Conservation (phyloP, 257 asterid genomes). For the Solanum microdontum region DNA sequence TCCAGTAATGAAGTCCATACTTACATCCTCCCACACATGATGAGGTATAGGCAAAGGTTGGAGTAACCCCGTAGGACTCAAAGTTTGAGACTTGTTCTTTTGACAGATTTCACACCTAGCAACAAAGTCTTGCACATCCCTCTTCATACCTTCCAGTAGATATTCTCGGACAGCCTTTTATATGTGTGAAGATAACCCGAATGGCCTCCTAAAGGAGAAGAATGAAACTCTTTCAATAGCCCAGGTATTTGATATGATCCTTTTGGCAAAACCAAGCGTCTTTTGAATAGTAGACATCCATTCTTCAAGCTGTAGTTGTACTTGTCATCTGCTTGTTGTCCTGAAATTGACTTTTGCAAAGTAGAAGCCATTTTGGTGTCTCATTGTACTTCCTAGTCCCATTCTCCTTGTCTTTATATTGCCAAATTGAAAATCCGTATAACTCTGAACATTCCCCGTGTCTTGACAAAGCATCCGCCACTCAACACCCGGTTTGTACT, state of each 20-base stretch:
- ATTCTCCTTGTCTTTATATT: neutral
- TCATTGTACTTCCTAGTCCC: neutral
- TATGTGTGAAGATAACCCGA: neutral
- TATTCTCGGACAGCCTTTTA: neutral
- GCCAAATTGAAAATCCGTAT: too few species aligned
- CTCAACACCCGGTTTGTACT: neutral
- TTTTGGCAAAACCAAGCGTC: neutral
- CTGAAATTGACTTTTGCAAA: neutral
- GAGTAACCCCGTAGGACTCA: neutral
- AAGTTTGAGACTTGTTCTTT: neutral
- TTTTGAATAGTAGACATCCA: neutral
- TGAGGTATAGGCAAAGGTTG: neutral
- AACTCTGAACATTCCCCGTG: neutral
- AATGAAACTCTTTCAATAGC: neutral
- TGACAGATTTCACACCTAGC: neutral
- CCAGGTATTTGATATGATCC: neutral
- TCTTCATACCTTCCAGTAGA: neutral
- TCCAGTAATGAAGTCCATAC: neutral
- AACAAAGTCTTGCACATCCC: neutral
- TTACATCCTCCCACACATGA: neutral
- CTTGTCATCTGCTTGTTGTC: neutral
- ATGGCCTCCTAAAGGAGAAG: neutral
- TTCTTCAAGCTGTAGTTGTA: neutral
- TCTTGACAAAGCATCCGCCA: neutral
- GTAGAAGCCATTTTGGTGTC: neutral